Percentiles rank a stretch among this genome's conserved stretches.
Evolutionary conservation across 2,329 filamentous ascomycete species (phyloP).

Genomic region (Fusarium denticulatum): DNA sequence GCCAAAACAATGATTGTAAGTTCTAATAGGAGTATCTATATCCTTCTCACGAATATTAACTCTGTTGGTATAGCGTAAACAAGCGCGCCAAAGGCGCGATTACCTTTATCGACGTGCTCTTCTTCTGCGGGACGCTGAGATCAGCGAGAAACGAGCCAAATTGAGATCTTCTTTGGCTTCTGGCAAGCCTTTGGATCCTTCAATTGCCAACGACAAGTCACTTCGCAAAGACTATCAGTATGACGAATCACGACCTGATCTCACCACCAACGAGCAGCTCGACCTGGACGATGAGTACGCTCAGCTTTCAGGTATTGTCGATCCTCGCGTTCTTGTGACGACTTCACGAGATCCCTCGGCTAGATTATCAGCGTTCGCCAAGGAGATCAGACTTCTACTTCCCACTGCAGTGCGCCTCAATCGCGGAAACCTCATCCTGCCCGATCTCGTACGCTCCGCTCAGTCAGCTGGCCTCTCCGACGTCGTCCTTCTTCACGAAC

Average conservation of each 20-base stretch:
- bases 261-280: conserved; percentile 73
- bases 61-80: conserved; percentile 49
- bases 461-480: conserved; percentile 84
- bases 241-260: conserved; percentile 82
- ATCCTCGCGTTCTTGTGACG: conserved; percentile 88
- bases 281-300: conserved; percentile 91
- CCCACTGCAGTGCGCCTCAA: conserved; percentile 91
- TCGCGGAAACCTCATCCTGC: conserved; percentile 87
- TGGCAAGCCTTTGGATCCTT: conserved; percentile 84
- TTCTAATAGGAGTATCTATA: background rate
- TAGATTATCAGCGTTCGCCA: conserved; percentile 87
- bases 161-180: conserved; percentile 87
- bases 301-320: conserved; percentile 88
- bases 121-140: conserved; percentile 88
- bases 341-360: conserved; percentile 90
- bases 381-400: conserved; percentile 85
- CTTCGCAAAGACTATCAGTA: conserved; percentile 91
- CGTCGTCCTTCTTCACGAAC: conserved; percentile 88
- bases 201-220: conserved; percentile 85
- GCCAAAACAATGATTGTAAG: conserved; percentile 48
- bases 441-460: conserved; percentile 84
- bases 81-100: conserved; percentile 55
- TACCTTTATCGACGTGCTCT: conserved; percentile 90
- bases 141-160: conserved; percentile 89
- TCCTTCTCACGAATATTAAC: conserved; percentile 30